phyloP scores from a whole-genome alignment of 352 stramenopile genomes.

The Pythium brassicae region DNA sequence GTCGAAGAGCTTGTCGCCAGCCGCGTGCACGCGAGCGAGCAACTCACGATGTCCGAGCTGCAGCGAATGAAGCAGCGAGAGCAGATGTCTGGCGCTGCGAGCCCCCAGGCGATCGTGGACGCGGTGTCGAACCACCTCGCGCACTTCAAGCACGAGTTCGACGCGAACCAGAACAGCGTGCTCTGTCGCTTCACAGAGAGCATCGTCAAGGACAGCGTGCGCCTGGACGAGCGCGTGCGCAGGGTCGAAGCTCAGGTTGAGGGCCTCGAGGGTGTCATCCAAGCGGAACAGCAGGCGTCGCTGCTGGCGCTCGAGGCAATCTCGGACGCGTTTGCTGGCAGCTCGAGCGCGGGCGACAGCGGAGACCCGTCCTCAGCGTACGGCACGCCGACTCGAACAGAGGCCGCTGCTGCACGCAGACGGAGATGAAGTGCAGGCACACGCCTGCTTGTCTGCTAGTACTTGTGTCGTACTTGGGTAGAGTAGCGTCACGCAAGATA shows the following conservation, averaged over 20 bases:
- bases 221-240: conserved; percentile 50
- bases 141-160: conserved; percentile 62
- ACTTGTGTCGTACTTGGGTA: no score
- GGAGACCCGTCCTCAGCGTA: conserved; percentile 67
- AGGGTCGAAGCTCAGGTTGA: conserved; percentile 49
- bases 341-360: conserved; percentile 17
- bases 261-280: conserved; percentile 47
- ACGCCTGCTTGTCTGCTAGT: no score
- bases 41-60: conserved; percentile 25
- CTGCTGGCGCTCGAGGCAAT: conserved; percentile 65
- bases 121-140: conserved; percentile 50
- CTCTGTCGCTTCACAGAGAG: conserved; percentile 51
- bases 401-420: not conserved
- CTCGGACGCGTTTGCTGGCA: conserved; percentile 44
- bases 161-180: conserved; percentile 38
- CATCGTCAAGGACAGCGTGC: conserved; percentile 37
- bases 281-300: conserved; percentile 67
- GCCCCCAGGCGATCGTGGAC: conserved; percentile 43
- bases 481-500: no score
- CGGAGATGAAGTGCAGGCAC: no score
- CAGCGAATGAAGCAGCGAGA: conserved; percentile 15
- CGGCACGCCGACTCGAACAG: conserved; percentile 31
- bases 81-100: not conserved
- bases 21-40: conserved; percentile 29
- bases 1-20: conserved; percentile 39